phyloP scores from a whole-genome alignment of 2,329 filamentous ascomycete species.

The Herpotrichia juniperi region DNA sequence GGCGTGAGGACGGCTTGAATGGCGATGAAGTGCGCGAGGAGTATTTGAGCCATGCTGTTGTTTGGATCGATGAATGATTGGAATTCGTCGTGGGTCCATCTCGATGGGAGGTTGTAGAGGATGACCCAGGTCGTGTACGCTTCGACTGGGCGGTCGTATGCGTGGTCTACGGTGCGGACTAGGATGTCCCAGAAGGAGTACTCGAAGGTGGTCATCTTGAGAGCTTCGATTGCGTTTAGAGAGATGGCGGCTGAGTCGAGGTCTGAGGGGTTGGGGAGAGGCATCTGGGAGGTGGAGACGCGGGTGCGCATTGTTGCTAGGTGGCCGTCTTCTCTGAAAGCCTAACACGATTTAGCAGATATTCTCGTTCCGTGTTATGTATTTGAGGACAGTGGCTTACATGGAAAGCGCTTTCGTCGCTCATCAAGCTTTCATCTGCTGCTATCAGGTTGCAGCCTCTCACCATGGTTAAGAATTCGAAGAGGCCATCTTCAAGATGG shows the following conservation, averaged over 20 bases:
- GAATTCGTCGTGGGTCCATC: conserved; percentile 50
- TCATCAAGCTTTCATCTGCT: conserved; percentile 24
- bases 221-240: conserved; percentile 27
- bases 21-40: conserved; percentile 56
- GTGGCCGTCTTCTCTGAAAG: conserved; percentile 40
- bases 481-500: conserved; percentile 44
- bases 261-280: conserved; percentile 28
- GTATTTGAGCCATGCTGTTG: conserved; percentile 50
- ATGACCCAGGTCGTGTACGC: conserved; percentile 51
- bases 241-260: conserved; percentile 40
- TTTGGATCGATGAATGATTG: conserved; percentile 50
- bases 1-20: conserved; percentile 53
- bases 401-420: conserved; percentile 34
- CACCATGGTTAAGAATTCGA: conserved; percentile 46
- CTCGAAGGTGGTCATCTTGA: conserved; percentile 38
- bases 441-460: conserved; percentile 45
- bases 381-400: too few relatives aligned
- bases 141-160: conserved; percentile 37
- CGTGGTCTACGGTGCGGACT: conserved; percentile 29
- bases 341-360: conserved; percentile 19
- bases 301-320: conserved; percentile 37
- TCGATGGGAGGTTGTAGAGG: conserved; percentile 49
- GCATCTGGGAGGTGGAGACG: conserved; percentile 23
- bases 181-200: conserved; percentile 33
- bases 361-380: too few relatives aligned